Conservation (phyloP, 1,284 basidiomycete genomes). For the Termitomyces sp. region DNA sequence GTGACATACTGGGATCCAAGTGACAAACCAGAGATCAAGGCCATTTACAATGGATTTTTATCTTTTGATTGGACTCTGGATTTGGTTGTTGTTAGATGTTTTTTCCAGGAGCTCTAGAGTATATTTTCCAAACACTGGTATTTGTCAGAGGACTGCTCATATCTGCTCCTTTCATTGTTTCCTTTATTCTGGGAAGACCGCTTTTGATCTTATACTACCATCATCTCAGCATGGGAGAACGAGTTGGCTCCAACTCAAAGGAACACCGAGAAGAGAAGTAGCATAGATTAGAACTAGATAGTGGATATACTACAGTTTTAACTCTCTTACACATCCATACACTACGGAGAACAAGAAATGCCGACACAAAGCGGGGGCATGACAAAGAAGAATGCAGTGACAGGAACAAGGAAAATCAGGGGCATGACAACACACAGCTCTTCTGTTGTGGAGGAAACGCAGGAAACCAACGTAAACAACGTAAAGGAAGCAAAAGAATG, state of each 20-base stretch:
- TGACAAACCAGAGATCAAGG: too few relatives aligned
- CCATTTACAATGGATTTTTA: too few relatives aligned
- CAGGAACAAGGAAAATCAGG: not conserved
- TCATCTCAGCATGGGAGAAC: not conserved
- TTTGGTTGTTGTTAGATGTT: too few relatives aligned
- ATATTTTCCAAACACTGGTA: too few relatives aligned
- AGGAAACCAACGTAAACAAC: not conserved
- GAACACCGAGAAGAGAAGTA: not conserved
- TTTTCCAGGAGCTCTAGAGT: too few relatives aligned
- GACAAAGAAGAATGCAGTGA: not conserved
- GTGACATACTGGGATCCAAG: too few relatives aligned
- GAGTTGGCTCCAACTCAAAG: not conserved
- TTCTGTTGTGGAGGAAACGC: not conserved
- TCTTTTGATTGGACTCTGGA: too few relatives aligned
- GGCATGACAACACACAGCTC: not conserved
- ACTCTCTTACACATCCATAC: not conserved
- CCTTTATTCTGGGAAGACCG: too few relatives aligned
- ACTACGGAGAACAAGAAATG: not conserved
- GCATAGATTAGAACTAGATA: not conserved
- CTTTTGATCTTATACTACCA: too few relatives aligned
- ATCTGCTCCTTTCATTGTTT: too few relatives aligned
- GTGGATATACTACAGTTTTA: not conserved
- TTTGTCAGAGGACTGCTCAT: too few relatives aligned
- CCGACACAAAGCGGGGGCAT: not conserved
- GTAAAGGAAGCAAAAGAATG: not conserved